Conservation (phyloP, 768 basidiomycete genomes). For the Trametes coccinea region DNA sequence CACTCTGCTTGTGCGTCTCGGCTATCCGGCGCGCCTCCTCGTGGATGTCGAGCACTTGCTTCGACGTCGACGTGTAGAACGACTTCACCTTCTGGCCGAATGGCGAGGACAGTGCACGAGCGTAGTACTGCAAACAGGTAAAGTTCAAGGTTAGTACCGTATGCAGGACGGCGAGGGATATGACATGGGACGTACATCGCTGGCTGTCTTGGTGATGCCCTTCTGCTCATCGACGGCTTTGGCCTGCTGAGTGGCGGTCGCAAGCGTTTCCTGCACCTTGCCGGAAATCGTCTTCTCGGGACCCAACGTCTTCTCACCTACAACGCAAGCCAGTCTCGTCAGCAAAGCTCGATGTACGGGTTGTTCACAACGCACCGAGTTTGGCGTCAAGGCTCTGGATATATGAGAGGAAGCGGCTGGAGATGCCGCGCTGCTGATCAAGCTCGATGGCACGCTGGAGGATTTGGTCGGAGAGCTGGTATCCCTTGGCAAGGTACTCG, state of each 20-base stretch:
- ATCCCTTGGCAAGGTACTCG: conserved; percentile 92
- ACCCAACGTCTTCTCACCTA: conserved; percentile 60
- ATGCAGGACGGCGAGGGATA: neutral
- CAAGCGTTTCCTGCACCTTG: conserved; percentile 66
- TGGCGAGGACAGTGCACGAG: conserved; percentile 70
- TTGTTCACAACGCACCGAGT: conserved; percentile 44
- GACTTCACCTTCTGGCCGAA: conserved; percentile 71
- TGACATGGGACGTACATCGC: conserved; percentile 51
- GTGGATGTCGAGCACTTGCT: conserved; percentile 90
- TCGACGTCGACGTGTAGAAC: conserved; percentile 88
- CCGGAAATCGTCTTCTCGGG: conserved; percentile 79
- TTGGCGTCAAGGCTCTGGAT: conserved; percentile 70
- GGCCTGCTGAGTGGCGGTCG: conserved; percentile 66
- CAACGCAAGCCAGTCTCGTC: neutral
- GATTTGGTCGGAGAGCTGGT: conserved; percentile 73
- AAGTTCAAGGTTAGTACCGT: neutral
- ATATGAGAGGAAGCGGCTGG: conserved; percentile 78
- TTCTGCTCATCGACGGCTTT: conserved; percentile 80
- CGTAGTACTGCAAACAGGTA: conserved; percentile 61
- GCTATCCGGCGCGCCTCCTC: conserved; percentile 89
- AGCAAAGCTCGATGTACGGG: neutral
- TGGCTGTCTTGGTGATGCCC: conserved; percentile 68
- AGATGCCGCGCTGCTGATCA: conserved; percentile 87
- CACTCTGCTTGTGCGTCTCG: conserved; percentile 49
- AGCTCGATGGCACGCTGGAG: conserved; percentile 79